Evolutionary conservation across 2,329 filamentous ascomycete species (phyloP), one percentile per base, ranked within the genome.

Genomic region (Arthrobotrys musiformis): DNA sequence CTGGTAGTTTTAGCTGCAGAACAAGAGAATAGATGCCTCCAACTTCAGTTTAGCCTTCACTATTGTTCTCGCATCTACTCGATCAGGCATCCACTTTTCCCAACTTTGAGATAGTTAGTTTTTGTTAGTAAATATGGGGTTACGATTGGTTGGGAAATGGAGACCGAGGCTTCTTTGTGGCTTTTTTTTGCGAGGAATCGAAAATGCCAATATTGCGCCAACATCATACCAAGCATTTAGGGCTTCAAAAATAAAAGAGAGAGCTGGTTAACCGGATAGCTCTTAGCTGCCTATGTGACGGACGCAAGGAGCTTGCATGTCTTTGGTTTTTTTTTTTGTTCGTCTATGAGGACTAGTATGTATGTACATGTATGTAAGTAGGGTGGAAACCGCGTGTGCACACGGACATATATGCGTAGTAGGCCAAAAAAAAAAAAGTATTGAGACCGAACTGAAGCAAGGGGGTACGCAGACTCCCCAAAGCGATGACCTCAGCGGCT

Each of bases 401-500:
- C 7, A 37, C 24, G 56, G 56, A 62, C 19, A 22, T 2, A 74
- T 63, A 61, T 48, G 56, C 70, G 61, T 46, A 33, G n/a, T n/a
- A n/a, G n/a, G n/a, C n/a, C n/a, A 42, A 33, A n/a, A 52, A 17
- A 64, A 52, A 56, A 42, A n/a, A n/a, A n/a, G n/a, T 5, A 35
- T 42, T 62, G 44, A 62, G 42, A 64, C 35, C n/a, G 42, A 22
- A 63, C 68, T 64, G 68, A 76, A 66, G 72, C 72, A 76, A 70
- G 72, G 72, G 72, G 58, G 54, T 63, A 37, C 2, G 48, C 28
- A 37, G 54, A 46, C 50, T 33, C n/a, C 56, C 50, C 56, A 69
- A n/a, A n/a, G n/a, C n/a, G n/a, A 76, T 76, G 72, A 76, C 72
- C 64, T 76, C 72, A 70, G 72, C 58, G 72, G 72, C 72, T 75